Conservation (phyloP, 768 basidiomycete genomes). For the Bullera alba region DNA sequence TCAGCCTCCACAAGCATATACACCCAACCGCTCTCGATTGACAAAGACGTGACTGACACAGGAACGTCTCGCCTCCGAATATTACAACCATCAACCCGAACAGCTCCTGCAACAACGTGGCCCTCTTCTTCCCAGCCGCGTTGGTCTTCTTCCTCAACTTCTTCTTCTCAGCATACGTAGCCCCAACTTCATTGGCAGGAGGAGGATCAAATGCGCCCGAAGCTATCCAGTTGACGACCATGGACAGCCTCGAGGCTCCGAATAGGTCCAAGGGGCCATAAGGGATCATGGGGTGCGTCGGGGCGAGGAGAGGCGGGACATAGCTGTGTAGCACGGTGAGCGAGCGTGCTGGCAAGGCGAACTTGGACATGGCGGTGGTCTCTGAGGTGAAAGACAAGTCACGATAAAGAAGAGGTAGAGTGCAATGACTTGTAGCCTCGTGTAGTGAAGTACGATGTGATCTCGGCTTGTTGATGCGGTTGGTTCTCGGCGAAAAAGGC, state of each 20-base stretch:
- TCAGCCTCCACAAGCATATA: background rate
- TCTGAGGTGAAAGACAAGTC: no score
- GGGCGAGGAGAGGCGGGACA: slow-evolving; percentile 9
- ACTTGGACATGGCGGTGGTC: background rate
- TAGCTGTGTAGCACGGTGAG: slow-evolving; percentile 4
- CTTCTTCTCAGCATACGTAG: background rate
- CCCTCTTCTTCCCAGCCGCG: slow-evolving; percentile 1
- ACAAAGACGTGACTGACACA: slow-evolving; percentile 19
- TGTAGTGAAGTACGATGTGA: no score
- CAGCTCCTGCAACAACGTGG: slow-evolving; percentile 31
- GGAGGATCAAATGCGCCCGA: slow-evolving; percentile 22
- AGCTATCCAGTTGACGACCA: slow-evolving; percentile 33
- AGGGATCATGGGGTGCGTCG: slow-evolving; percentile 25
- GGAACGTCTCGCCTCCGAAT: slow-evolving; percentile 44
- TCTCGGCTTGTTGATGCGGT: no score
- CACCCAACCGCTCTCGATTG: background rate
- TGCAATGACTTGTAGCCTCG: no score
- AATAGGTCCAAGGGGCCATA: slow-evolving; percentile 26
- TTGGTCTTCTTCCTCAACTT: slow-evolving; percentile 12
- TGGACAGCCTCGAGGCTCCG: slow-evolving; percentile 26
- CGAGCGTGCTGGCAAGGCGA: background rate
- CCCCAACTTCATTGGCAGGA: background rate
- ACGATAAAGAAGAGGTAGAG: no score
- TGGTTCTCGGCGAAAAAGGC: no score
- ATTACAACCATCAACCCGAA: slow-evolving; percentile 37